Percentiles rank a stretch among this genome's conserved stretches.
Evolutionary conservation across 768 basidiomycete genomes (phyloP).

Genomic region (Lyophyllum atratum): DNA sequence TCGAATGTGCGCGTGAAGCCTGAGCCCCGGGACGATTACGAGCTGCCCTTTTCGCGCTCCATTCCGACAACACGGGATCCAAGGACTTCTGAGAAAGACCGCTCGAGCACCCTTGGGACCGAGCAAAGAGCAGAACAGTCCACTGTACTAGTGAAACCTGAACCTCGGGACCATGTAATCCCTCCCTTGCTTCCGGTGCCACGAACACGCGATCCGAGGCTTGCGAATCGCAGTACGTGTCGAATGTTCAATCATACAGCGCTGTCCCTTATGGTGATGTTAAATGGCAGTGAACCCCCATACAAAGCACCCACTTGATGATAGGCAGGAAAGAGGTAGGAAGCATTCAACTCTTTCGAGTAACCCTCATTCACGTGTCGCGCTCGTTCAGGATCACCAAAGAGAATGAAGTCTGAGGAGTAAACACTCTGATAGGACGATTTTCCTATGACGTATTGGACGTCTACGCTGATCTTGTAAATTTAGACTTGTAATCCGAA

Average conservation of each 20-base stretch:
- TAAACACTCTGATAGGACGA: background rate
- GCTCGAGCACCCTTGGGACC: conserved; percentile 1
- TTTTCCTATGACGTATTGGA: background rate
- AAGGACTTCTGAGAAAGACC: background rate
- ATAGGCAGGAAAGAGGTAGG: background rate
- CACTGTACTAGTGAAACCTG: background rate
- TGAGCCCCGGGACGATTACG: conserved; percentile 8
- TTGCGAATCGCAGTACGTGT: background rate
- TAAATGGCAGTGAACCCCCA: background rate
- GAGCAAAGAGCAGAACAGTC: background rate
- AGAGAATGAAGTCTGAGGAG: conserved; percentile 5
- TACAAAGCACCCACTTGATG: background rate
- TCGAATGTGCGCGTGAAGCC: conserved; percentile 6
- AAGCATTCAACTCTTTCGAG: background rate
- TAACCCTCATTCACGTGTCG: background rate
- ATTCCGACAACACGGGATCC: background rate
- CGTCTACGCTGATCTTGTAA: background rate
- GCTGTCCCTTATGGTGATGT: background rate
- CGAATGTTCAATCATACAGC: background rate
- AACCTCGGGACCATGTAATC: conserved; percentile 1
- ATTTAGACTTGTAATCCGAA: background rate
- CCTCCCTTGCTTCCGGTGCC: background rate
- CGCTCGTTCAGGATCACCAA: background rate
- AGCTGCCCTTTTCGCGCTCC: background rate
- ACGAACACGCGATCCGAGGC: background rate